Base-by-base conservation (phyloP, 495 filamentous ascomycete species). In the Penicillium pulvis region DNA sequence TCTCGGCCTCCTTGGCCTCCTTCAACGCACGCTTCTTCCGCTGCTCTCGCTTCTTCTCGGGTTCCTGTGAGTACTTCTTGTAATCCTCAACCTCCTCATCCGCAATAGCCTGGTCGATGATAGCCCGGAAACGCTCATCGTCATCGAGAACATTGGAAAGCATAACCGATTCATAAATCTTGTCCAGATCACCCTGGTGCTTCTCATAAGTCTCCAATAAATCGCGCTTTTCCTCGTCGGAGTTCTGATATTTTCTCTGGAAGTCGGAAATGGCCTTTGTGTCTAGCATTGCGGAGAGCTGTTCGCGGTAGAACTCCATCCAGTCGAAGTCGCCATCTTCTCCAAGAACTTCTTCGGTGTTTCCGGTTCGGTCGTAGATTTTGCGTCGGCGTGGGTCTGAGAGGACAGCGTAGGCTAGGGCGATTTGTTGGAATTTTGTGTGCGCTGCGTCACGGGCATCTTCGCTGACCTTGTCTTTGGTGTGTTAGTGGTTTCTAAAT, bases 361-460 rank as follows among this genome's bases (percentile, higher is more conserved):
- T 90, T 55, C 94, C 94, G 0, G 93, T 97, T 56, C 80, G 78
- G 69, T 98, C 93, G 73, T 97, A 98, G 57, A 91, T 87, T 50
- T 82, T 83, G 51, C 93, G 88, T 33, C 93, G 85, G 4, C 79
- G 75, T 10, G 84, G 75, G 57, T 96, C 90, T 26, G 91, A 97
- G 46, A 98, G 85, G 47, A 98, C 87, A 17, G 90, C 92, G 66
- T 98, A 96, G 44, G 95, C 93, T 60, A 97, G 93, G 10, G 93
- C 94, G 63, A 98, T 86, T 52, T 86, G 77, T 69, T 98, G 94
- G 79, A 98, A 98, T 36, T 82, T 86, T 50, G 76, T 69, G 60
- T 94, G 85, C 8, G 95, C 93, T 52, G 80, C 75, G 9, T 84
- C 79, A 65, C 88, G 89, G 35, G 83, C 71, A 35, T 84, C 79